phyloP scores from a whole-genome alignment of 2,329 filamentous ascomycete species.

The Penicillium brasilianum region DNA sequence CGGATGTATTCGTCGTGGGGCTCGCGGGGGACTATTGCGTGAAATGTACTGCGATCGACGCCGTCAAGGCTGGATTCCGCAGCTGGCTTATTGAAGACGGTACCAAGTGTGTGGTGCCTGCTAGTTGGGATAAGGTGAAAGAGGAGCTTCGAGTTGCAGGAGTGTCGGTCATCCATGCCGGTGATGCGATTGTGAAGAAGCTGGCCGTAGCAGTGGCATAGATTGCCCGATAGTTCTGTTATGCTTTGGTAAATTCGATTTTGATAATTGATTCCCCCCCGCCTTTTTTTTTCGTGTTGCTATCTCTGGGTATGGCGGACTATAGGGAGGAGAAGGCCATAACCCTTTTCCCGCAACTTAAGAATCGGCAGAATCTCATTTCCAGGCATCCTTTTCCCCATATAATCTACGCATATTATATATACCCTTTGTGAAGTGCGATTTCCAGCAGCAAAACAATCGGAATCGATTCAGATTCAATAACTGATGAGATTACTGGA shows the following conservation, averaged over 20 bases:
- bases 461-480: too few relatives aligned
- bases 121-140: conserved; percentile 61
- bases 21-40: conserved; percentile 92
- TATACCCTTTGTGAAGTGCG: too few relatives aligned
- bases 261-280: conserved; percentile 2
- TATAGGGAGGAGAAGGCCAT: too few relatives aligned
- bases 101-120: conserved; percentile 72
- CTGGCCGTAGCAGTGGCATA: conserved; percentile 39
- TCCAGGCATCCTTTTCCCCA: too few relatives aligned
- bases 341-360: too few relatives aligned
- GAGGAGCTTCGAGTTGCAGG: conserved; percentile 62
- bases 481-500: too few relatives aligned
- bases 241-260: neutral
- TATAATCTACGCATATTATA: too few relatives aligned
- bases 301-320: neutral
- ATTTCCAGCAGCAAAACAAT: too few relatives aligned
- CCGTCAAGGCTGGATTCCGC: conserved; percentile 73
- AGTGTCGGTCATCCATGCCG: conserved; percentile 65
- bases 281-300: neutral
- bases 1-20: conserved; percentile 84
- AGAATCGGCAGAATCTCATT: too few relatives aligned
- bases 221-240: neutral
- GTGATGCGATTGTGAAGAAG: conserved; percentile 58
- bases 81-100: conserved; percentile 80
- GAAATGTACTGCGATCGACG: conserved; percentile 77